Percentiles rank a stretch among this genome's conserved stretches.
phyloP scores from a whole-genome alignment of 1,284 basidiomycete species.

The Grifola frondosa region DNA sequence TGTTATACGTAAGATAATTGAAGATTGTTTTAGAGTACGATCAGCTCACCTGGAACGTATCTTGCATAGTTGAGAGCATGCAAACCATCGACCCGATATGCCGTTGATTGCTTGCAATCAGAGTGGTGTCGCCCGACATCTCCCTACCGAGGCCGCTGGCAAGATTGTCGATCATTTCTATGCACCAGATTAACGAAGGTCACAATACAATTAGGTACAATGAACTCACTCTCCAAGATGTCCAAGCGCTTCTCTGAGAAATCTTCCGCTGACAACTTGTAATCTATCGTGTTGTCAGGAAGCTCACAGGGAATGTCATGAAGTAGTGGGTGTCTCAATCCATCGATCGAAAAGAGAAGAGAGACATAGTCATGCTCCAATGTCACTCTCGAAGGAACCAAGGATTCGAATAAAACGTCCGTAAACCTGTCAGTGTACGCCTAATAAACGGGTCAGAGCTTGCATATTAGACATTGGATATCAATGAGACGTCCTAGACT shows the following conservation, averaged over 20 bases:
- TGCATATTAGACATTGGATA: too few relatives aligned
- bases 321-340: slow-evolving; percentile 52
- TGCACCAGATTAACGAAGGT: neutral
- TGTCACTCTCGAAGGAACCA: slow-evolving; percentile 51
- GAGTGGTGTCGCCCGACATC: slow-evolving; percentile 3
- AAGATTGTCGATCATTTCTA: slow-evolving; percentile 27
- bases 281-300: slow-evolving; percentile 15
- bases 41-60: slow-evolving; percentile 24
- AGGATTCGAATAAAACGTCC: slow-evolving; percentile 53
- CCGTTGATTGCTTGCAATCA: slow-evolving; percentile 17
- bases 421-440: slow-evolving; percentile 53
- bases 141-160: slow-evolving; percentile 14
- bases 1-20: too few relatives aligned
- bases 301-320: slow-evolving; percentile 27
- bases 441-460: slow-evolving; percentile 35
- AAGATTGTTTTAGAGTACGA: too few relatives aligned
- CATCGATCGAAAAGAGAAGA: slow-evolving; percentile 51
- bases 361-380: slow-evolving; percentile 63
- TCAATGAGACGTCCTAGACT: slow-evolving; percentile 26
- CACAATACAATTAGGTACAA: neutral
- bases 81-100: slow-evolving; percentile 20
- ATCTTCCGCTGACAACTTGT: slow-evolving; percentile 21
- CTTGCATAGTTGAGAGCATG: slow-evolving; percentile 26
- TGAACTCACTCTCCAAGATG: slow-evolving; percentile 26
- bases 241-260: slow-evolving; percentile 24